These are phyloP conservation scores for Trametes versicolor DNA, from an alignment of 1,284 basidiomycete genomes.

Conservation along the genomic window DNA sequence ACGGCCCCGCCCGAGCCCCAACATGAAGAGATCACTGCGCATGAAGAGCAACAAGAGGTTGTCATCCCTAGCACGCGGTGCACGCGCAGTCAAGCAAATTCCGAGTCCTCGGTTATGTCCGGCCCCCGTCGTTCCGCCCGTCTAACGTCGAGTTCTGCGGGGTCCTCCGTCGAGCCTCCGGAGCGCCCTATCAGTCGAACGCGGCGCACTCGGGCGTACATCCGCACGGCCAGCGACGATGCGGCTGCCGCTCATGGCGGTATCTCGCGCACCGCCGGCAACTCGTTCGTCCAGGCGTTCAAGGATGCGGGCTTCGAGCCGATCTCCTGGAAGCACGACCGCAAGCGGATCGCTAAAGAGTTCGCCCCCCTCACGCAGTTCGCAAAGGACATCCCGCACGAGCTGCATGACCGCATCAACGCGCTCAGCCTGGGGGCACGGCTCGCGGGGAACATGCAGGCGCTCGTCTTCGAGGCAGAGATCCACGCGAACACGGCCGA, in stretches of 20 bases:
- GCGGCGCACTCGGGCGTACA: conserved; percentile 20
- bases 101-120: conserved; percentile 14
- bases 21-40: not conserved
- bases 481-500: conserved; percentile 45
- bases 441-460: conserved; percentile 40
- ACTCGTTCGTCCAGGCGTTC: conserved; percentile 20
- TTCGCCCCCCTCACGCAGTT: conserved; percentile 34
- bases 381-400: conserved; percentile 45
- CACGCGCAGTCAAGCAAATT: conserved; percentile 17
- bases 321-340: conserved; percentile 38
- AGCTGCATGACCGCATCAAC: conserved; percentile 46
- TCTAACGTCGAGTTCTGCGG: conserved; percentile 28
- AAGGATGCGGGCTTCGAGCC: conserved; percentile 30
- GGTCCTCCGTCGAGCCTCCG: conserved; percentile 34
- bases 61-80: conserved; percentile 11
- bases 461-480: conserved; percentile 44
- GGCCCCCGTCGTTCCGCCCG: conserved; percentile 31
- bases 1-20: not conserved
- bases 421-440: conserved; percentile 31
- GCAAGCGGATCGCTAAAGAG: conserved; percentile 33
- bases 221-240: conserved; percentile 29
- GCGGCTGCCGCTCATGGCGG: conserved; percentile 20
- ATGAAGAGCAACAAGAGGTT: conserved; percentile 1
- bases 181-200: conserved; percentile 21
- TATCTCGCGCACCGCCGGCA: conserved; percentile 4